Conservation (phyloP, 805 yeast genomes). For the Danielia oregonensis region DNA sequence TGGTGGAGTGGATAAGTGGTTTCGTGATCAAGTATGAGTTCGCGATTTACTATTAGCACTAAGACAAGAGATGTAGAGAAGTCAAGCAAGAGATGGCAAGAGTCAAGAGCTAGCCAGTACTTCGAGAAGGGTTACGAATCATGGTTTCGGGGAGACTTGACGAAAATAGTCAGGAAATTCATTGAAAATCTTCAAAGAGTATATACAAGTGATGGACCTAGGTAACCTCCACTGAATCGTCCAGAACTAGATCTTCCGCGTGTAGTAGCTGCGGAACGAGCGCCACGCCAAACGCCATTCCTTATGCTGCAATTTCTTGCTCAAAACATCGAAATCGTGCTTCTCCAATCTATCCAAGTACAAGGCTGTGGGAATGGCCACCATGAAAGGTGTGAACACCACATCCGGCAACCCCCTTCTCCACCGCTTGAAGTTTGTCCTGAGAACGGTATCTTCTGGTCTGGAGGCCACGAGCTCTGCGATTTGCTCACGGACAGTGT, state of each 20-base stretch:
- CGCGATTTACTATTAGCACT: too few relatives aligned
- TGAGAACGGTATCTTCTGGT: constrained; percentile 21
- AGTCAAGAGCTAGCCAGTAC: too few relatives aligned
- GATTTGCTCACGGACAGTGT: constrained; percentile 36
- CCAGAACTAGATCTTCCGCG: constrained; percentile 31
- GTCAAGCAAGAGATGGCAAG: too few relatives aligned
- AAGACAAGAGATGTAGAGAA: too few relatives aligned
- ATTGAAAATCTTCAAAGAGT: too few relatives aligned
- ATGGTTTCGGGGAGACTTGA: too few relatives aligned
- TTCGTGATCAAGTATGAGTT: too few relatives aligned
- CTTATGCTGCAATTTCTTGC: constrained; percentile 39
- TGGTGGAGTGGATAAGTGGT: too few relatives aligned
- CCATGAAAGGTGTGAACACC: constrained; percentile 63
- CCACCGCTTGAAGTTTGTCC: constrained; percentile 35
- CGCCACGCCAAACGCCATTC: constrained; percentile 70
- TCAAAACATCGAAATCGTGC: constrained; percentile 58
- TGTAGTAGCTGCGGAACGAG: constrained; percentile 46
- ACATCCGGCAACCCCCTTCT: constrained; percentile 55
- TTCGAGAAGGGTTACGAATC: too few relatives aligned
- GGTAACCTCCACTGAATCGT: too few relatives aligned
- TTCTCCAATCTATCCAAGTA: constrained; percentile 60
- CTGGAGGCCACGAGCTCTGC: constrained; percentile 21
- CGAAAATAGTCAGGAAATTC: too few relatives aligned
- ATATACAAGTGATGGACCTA: too few relatives aligned
- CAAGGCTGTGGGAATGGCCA: constrained; percentile 59